Conservation (phyloP, 2,329 filamentous ascomycete genomes). For the Ophiosphaerella narmari region DNA sequence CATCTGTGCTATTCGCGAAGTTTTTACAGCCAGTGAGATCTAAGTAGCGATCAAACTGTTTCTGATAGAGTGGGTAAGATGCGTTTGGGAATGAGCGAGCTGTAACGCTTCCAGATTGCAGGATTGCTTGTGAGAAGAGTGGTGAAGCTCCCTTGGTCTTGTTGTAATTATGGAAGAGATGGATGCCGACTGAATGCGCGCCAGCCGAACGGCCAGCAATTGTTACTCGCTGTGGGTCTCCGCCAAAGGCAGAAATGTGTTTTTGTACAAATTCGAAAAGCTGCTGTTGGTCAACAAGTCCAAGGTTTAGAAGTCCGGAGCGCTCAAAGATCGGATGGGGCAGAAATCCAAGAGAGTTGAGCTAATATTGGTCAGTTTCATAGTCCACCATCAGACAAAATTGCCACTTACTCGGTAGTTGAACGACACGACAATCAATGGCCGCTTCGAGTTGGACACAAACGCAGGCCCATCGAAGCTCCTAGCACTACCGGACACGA, state of each 20-base stretch:
- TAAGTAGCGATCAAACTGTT: slow-evolving; percentile 27
- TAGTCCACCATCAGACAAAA: neutral
- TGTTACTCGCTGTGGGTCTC: slow-evolving; percentile 43
- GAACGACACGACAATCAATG: slow-evolving; percentile 32
- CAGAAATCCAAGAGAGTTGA: slow-evolving; percentile 32
- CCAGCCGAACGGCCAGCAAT: slow-evolving; percentile 47
- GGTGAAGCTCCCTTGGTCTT: slow-evolving; percentile 22
- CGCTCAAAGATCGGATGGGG: slow-evolving; percentile 30
- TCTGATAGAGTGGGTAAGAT: slow-evolving; percentile 34
- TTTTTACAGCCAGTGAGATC: slow-evolving; percentile 20
- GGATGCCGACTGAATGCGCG: slow-evolving; percentile 34
- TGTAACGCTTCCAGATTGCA: slow-evolving; percentile 34
- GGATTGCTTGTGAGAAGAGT: slow-evolving; percentile 31
- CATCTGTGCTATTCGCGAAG: slow-evolving; percentile 30
- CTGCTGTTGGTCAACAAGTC: slow-evolving; percentile 25
- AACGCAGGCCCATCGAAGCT: slow-evolving; percentile 35
- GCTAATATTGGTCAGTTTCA: slow-evolving; percentile 2
- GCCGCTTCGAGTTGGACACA: slow-evolving; percentile 27
- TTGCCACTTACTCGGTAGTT: slow-evolving; percentile 28
- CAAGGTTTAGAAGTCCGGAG: slow-evolving; percentile 33
- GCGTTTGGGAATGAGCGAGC: slow-evolving; percentile 34
- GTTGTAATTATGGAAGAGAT: slow-evolving; percentile 38
- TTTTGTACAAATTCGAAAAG: slow-evolving; percentile 43
- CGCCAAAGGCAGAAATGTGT: slow-evolving; percentile 48
- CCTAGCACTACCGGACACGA: slow-evolving; percentile 25